Conservation (phyloP, 164 flowering plant species). For the Tetrastigma voinierianum region DNA sequence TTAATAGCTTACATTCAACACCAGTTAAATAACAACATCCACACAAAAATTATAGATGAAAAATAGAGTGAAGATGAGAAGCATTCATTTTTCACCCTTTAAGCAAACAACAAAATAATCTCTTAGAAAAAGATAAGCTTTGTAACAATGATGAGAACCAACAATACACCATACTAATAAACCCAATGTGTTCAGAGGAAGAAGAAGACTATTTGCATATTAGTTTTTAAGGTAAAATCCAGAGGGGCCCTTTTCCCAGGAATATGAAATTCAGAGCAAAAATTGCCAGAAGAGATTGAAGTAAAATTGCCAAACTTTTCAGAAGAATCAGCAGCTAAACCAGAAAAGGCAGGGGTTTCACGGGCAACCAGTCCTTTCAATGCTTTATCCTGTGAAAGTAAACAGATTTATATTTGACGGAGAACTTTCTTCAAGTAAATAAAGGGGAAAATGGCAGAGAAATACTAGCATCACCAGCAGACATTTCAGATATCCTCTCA, state of each 20-base stretch:
- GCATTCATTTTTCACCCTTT: not conserved
- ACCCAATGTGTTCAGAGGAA: conserved; percentile 62
- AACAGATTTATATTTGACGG: not conserved
- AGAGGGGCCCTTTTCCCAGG: conserved; percentile 51
- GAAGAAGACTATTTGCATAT: conserved; percentile 54
- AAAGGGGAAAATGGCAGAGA: not conserved
- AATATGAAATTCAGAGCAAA: conserved; percentile 37
- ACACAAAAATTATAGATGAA: not conserved
- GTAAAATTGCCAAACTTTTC: conserved; percentile 21
- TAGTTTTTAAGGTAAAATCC: conserved; percentile 67
- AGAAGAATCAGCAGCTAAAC: conserved; percentile 22
- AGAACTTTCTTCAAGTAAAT: not conserved
- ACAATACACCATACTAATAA: not conserved
- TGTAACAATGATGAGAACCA: not conserved
- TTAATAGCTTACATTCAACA: not conserved
- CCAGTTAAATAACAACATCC: not conserved
- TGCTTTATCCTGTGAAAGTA: conserved; percentile 49
- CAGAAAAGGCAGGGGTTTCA: conserved; percentile 26
- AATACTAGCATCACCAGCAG: conserved; percentile 65
- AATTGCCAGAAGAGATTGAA: conserved; percentile 17
- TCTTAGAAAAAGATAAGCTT: not conserved
- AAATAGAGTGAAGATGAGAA: not conserved
- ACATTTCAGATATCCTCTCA: conserved; percentile 32
- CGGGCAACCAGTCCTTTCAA: conserved; percentile 55
- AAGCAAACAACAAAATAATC: not conserved